A percentile compares a stretch with the other conserved stretches of the same genome.
phyloP scores from a whole-genome alignment of 805 yeast genomes.

The Saccharomycopsis lassenensis region DNA sequence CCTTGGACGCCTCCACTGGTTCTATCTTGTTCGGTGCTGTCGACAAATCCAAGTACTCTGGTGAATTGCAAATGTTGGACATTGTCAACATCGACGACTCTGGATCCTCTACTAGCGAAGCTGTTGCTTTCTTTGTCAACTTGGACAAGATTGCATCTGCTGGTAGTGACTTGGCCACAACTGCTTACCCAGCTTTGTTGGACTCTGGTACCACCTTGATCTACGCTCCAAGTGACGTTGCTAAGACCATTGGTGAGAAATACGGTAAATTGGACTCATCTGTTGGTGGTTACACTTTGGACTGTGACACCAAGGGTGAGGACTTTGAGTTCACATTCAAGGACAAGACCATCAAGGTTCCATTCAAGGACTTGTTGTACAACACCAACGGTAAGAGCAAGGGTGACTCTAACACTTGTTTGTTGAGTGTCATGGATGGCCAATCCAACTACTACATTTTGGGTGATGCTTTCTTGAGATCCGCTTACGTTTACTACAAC shows the following conservation, averaged over 20 bases:
- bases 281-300: constrained; percentile 9
- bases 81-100: constrained; percentile 10
- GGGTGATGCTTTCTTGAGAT: constrained; percentile 10
- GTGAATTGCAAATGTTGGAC: constrained; percentile 28
- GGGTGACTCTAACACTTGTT: constrained; percentile 7
- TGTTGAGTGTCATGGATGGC: constrained; percentile 6
- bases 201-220: constrained; percentile 48
- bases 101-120: constrained; percentile 1
- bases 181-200: constrained; percentile 28
- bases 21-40: constrained; percentile 44
- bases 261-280: constrained; percentile 9
- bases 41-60: constrained; percentile 38
- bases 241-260: constrained; percentile 11
- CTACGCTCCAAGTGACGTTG: constrained; percentile 31
- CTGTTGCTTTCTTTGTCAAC: constrained; percentile 14
- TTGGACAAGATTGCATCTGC: constrained; percentile 19
- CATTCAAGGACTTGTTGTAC: constrained; percentile 29
- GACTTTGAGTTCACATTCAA: constrained; percentile 44
- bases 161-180: constrained; percentile 17
- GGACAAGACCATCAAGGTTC: constrained; percentile 44
- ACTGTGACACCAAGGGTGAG: constrained; percentile 11
- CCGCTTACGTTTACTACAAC: constrained; percentile 10
- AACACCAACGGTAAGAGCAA: constrained; percentile 6
- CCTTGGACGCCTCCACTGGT: constrained; percentile 22
- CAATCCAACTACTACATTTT: constrained; percentile 2